Percentiles rank a stretch among this genome's conserved stretches.
Evolutionary conservation across 495 filamentous ascomycete species (phyloP).

Genomic region (Penicillium alfredii): DNA sequence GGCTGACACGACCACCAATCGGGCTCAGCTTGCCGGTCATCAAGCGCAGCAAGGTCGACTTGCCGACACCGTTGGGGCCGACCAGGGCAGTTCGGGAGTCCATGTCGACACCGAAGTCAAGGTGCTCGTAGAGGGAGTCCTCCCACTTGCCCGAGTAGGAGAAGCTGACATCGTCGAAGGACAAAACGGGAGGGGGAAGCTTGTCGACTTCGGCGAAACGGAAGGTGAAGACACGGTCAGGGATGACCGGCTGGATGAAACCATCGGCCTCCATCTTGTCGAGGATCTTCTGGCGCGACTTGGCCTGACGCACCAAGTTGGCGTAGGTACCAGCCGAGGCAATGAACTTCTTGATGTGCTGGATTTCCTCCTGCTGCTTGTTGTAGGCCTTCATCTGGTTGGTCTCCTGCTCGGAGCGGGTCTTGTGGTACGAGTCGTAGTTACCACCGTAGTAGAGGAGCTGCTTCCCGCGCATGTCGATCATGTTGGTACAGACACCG

Average conservation of each 20-base stretch:
- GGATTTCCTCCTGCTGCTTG: conserved; percentile 99
- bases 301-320: conserved; percentile 97
- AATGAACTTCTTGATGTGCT: conserved; percentile 99
- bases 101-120: conserved; percentile 99
- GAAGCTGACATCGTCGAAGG: conserved; percentile 95
- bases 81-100: conserved; percentile 95
- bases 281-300: conserved; percentile 98
- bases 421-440: conserved; percentile 98
- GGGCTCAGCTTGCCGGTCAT: conserved; percentile 96
- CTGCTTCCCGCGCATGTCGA: conserved; percentile 89
- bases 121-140: conserved; percentile 91
- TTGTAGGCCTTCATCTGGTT: conserved; percentile 98
- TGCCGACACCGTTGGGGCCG: conserved; percentile 98
- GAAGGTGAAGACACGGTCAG: conserved; percentile 93
- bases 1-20: conserved; percentile 70
- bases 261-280: conserved; percentile 99
- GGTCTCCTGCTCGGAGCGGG: conserved; percentile 84
- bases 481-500: conserved; percentile 97
- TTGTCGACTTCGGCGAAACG: conserved; percentile 98
- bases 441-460: conserved; percentile 99
- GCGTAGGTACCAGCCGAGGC: conserved; percentile 99
- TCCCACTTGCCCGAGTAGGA: conserved; percentile 86
- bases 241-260: conserved; percentile 83
- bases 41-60: conserved; percentile 94
- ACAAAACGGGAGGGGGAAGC: conserved; percentile 90